Percentiles rank a stretch among this genome's conserved stretches.
Conservation (phyloP, 768 basidiomycete species). For the Suillus sp. region DNA sequence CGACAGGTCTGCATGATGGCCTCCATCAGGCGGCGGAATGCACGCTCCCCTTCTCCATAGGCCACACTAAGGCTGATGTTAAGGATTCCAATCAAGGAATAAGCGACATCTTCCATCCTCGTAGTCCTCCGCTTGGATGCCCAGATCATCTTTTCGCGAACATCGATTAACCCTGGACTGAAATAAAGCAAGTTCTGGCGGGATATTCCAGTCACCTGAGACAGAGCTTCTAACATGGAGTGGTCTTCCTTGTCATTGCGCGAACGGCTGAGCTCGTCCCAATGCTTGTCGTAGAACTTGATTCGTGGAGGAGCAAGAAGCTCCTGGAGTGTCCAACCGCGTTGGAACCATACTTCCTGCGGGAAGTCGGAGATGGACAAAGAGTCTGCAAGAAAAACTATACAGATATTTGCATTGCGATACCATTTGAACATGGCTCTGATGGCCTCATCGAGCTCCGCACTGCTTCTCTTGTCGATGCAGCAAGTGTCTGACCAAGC, state of each 20-base stretch:
- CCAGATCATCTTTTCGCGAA: conserved; percentile 28
- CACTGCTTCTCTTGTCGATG: conserved; percentile 31
- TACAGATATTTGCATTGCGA: conserved; percentile 25
- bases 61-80: conserved; percentile 25
- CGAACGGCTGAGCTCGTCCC: conserved; percentile 17
- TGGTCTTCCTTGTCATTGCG: conserved; percentile 25
- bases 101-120: conserved; percentile 28
- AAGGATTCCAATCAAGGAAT: conserved; percentile 30
- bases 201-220: conserved; percentile 19
- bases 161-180: conserved; percentile 23
- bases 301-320: conserved; percentile 23
- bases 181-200: conserved; percentile 20
- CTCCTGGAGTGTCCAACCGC: conserved; percentile 21
- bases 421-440: conserved; percentile 30
- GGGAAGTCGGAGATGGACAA: conserved; percentile 11
- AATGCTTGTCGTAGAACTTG: conserved; percentile 24
- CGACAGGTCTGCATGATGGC: conserved; percentile 21
- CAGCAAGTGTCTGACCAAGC: conserved; percentile 32
- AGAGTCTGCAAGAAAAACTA: conserved; percentile 21
- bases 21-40: conserved; percentile 30
- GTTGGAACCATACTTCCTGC: conserved; percentile 27
- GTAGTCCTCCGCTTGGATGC: conserved; percentile 29
- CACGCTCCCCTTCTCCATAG: conserved; percentile 29
- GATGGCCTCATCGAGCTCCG: conserved; percentile 34
- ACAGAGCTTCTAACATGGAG: conserved; percentile 17